Base-by-base conservation (phyloP, 164 flowering plant species). In the Sextonia rubra region DNA sequence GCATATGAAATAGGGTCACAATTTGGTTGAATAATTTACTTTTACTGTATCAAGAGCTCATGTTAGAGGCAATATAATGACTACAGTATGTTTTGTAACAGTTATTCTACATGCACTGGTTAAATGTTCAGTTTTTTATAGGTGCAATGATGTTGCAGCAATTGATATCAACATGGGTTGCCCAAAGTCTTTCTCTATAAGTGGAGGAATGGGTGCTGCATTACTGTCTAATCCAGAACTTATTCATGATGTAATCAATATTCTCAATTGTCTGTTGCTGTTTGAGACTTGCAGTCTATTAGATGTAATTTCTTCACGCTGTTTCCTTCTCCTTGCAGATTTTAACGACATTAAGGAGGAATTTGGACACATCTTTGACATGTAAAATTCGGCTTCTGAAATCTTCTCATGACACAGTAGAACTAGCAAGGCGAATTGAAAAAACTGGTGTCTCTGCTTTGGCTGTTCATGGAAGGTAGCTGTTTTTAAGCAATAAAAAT, bases 121-220 rank as follows among this genome's bases (percentile, higher is more conserved):
- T 67, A 66, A 23, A 58, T 58, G 5, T 44, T 70, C 70, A 62
- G 48, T 18, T 30, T 79, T 5, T 69, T 77, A 66, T 74, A 94
- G 99, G 78, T 91, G 89, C 80, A 86, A 84, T 62, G 96, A 94
- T 81, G 94, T 94, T 68, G 95, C 94, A n/a, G 98, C 97, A 14
- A 71, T 92, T 7, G 99, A 94, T 81, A 83, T 94, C 76, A 94
- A 94, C 71, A 92, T 94, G 99, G 99, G 98, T 71, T 94, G 98
- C 78, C 99, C 99, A 23, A 94, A 84, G 85, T 77, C 98, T 75
- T 92, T 92, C 79, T 94, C 97, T 80, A 69, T 90, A 15, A 88
- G 93, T 82, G 99, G 99, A 73, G 98, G 99, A 79, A 94, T 92
- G 97, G 99, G 99, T 73, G 97, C 99, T 78, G 97, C 98, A 20